Conservation (phyloP, 176 grass and related monocot species). For the Ananas comosus region DNA sequence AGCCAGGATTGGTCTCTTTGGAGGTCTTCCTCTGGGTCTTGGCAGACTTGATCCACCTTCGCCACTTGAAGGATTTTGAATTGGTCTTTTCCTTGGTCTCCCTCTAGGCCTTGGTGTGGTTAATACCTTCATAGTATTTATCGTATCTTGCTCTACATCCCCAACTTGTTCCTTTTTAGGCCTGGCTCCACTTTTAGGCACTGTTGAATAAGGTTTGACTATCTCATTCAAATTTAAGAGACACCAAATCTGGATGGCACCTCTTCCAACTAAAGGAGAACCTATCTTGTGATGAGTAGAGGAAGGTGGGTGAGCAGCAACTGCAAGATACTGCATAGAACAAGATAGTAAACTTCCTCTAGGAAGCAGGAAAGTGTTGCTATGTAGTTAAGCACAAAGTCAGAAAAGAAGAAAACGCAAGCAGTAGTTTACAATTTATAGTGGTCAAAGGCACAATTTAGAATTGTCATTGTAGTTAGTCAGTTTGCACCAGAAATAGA, state of each 20-base stretch:
- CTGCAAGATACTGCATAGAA: slow-evolving; percentile 55
- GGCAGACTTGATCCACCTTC: slow-evolving; percentile 21
- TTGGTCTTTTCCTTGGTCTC: slow-evolving; percentile 64
- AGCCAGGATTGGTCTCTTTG: slow-evolving; percentile 30
- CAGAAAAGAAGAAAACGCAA: no score
- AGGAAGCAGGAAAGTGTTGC: no score
- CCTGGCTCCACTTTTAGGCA: slow-evolving; percentile 5
- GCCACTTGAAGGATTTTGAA: slow-evolving; percentile 9
- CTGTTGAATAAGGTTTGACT: slow-evolving; percentile 11
- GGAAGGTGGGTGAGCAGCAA: slow-evolving; percentile 79
- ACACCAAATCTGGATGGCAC: slow-evolving; percentile 90
- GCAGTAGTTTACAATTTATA: no score
- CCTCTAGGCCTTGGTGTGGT: slow-evolving; percentile 27
- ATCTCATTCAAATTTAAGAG: slow-evolving; percentile 48
- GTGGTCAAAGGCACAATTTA: no score
- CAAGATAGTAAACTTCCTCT: not conserved
- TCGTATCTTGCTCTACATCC: not conserved
- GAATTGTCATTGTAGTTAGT: no score
- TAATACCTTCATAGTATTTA: slow-evolving; percentile 19
- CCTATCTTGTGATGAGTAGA: slow-evolving; percentile 92
- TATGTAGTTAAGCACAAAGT: no score
- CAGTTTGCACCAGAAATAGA: no score
- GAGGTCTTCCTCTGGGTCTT: slow-evolving; percentile 47
- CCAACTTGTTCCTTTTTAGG: slow-evolving; percentile 11
- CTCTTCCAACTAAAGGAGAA: slow-evolving; percentile 69